Conservation (phyloP, 441 rosid genomes). For the Bocquillonia castaneifolia region DNA sequence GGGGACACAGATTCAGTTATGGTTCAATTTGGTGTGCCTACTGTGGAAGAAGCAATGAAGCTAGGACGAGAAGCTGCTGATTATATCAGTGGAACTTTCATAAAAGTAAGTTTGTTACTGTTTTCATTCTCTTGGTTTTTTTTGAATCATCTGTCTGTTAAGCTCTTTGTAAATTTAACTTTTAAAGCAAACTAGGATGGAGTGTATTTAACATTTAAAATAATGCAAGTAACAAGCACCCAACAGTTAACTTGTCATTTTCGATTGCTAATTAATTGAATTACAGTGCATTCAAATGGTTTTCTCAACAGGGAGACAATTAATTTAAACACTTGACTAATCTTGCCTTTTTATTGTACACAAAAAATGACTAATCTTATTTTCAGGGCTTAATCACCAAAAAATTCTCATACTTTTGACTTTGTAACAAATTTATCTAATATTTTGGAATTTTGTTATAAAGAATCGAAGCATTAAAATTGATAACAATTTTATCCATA, state of each 20-base stretch:
- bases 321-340: not conserved
- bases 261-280: not conserved
- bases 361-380: no score
- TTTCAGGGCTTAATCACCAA: no score
- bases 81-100: conserved; percentile 76
- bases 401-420: no score
- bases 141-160: not conserved
- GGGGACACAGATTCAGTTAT: conserved; percentile 99
- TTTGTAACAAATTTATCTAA: no score
- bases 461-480: no score
- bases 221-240: not conserved
- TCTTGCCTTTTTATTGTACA: no score
- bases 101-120: conserved; percentile 44
- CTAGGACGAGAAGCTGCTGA: conserved; percentile 98
- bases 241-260: not conserved
- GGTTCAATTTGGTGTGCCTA: conserved; percentile 93
- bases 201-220: not conserved
- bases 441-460: no score
- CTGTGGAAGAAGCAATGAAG: conserved; percentile 77
- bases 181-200: not conserved
- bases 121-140: conserved; percentile 4
- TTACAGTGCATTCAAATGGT: not conserved
- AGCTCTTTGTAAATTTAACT: not conserved
- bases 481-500: no score
- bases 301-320: not conserved